Percentiles rank a stretch among this genome's conserved stretches.
phyloP scores from a whole-genome alignment of 371 early-diverging fungal species.

The Gilbertella persicaria region DNA sequence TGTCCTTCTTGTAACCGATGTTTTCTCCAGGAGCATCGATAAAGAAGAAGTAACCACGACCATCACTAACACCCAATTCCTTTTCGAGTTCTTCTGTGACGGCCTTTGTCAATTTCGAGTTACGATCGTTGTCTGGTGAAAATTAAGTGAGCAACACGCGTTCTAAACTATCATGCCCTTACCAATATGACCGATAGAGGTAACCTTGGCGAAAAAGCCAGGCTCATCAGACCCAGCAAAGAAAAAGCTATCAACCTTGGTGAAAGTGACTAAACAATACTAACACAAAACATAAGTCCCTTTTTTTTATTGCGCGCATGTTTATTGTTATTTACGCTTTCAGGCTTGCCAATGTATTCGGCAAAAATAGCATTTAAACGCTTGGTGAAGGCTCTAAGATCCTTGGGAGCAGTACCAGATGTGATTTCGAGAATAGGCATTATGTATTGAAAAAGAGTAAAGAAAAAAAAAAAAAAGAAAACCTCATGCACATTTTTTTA shows the following conservation, averaged over 20 bases:
- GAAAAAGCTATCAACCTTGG: conserved; percentile 31
- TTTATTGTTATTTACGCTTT: too few relatives aligned
- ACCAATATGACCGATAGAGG: conserved; percentile 49
- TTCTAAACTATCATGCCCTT: background rate
- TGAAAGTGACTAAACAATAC: conserved; percentile 49
- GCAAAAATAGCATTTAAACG: conserved; percentile 36
- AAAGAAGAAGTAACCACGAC: conserved; percentile 47
- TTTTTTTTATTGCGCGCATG: background rate
- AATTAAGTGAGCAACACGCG: background rate
- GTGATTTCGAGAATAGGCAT: conserved; percentile 54
- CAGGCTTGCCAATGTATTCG: conserved; percentile 49
- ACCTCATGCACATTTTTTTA: background rate
- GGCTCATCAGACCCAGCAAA: conserved; percentile 39
- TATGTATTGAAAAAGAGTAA: conserved; percentile 3
- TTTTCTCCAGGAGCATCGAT: conserved; percentile 31
- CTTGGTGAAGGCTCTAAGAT: conserved; percentile 36
- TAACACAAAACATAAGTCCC: too few relatives aligned
- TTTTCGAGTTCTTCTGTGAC: conserved; percentile 30
- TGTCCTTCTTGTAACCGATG: conserved; percentile 41
- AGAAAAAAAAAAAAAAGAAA: conserved; percentile 5
- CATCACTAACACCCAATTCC: conserved; percentile 30
- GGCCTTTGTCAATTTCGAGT: conserved; percentile 27
- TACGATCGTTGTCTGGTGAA: conserved; percentile 36
- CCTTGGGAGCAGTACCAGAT: conserved; percentile 36
- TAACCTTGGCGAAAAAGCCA: conserved; percentile 42